These are phyloP conservation scores for Fomitopsis pulvina DNA, from an alignment of 768 basidiomycete genomes.

Conservation along the genomic window DNA sequence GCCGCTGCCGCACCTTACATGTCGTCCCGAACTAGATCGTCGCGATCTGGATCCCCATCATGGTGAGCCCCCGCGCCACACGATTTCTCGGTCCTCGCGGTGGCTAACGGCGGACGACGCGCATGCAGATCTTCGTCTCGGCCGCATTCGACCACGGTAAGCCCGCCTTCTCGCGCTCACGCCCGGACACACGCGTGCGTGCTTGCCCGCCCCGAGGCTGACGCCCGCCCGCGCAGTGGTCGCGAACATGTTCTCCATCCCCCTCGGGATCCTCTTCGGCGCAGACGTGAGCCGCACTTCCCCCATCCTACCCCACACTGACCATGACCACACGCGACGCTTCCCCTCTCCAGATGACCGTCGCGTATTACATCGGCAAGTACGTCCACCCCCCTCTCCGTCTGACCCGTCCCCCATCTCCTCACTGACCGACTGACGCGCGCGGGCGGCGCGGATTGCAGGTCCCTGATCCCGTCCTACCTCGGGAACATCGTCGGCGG, in stretches of 20 bases:
- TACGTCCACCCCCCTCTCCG: constrained; percentile 25
- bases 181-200: not conserved
- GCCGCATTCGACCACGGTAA: constrained; percentile 67
- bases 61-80: constrained; percentile 36
- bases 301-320: too few relatives aligned
- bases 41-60: constrained; percentile 69
- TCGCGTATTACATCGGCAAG: constrained; percentile 60
- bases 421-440: not conserved
- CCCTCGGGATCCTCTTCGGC: constrained; percentile 64
- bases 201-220: not conserved
- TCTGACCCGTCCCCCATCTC: not conserved
- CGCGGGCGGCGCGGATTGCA: constrained; percentile 8
- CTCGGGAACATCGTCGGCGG: constrained; percentile 66
- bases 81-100: not conserved
- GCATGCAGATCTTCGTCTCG: constrained; percentile 57
- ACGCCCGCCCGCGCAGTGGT: too few relatives aligned
- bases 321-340: not conserved
- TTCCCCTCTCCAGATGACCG: constrained; percentile 34
- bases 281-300: constrained; percentile 59
- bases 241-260: constrained; percentile 74
- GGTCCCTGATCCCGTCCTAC: constrained; percentile 58
- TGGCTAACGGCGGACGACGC: too few relatives aligned
- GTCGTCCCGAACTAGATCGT: constrained; percentile 33
- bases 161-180: constrained; percentile 10
- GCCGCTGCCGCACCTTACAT: too few relatives aligned